Evolutionary conservation across 1,139 yeast genomes (phyloP), one percentile per base, ranked within the genome.

Genomic region (Pneumocystis oryctolagi): DNA sequence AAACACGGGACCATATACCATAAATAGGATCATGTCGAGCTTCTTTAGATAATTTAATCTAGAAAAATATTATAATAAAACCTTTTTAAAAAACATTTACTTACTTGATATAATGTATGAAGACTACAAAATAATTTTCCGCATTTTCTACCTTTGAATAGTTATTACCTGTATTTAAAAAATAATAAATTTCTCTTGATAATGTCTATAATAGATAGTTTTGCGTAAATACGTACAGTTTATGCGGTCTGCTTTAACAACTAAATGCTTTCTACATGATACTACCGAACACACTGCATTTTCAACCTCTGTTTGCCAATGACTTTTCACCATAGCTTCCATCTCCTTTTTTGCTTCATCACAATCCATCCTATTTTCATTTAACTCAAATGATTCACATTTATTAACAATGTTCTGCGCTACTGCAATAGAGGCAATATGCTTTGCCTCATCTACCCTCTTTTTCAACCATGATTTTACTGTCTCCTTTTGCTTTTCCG

Each of bases 1-100:
- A 89, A 65, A 88, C 85, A 60, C 85, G 76, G 61, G 84, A 77
- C 92, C 92, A 85, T 4, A 77, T 73, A 0, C 95, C 95, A 34
- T 72, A 67, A 2, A 65, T 69, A 0, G 81, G 76, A 66, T 81
- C 79, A 68, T 80, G 77, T 60, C 76, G 64, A 4, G 82, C 88
- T 65, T 71, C 71, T 47, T 67, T 73, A 69, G 77, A 78, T 62
- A 76, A 77, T 74, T 76, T 81, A 65, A 80, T 73, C 58, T 47
- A 47, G 12, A 25, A 47, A 25, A 12, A 20, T 25, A 47, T 3
- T 9, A 25, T 9, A 9, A 25, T 9, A 47, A 47, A 25, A 12
- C 6, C 14, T 1, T 25, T 5, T 5, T 5, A 32, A 8, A 39
- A 25, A 12, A 25, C 6, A n/a, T 20, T 40, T 16, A 47, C 25